Evolutionary conservation across 2,329 filamentous ascomycete genomes (phyloP).

Genomic region (Venturia oleaginea): DNA sequence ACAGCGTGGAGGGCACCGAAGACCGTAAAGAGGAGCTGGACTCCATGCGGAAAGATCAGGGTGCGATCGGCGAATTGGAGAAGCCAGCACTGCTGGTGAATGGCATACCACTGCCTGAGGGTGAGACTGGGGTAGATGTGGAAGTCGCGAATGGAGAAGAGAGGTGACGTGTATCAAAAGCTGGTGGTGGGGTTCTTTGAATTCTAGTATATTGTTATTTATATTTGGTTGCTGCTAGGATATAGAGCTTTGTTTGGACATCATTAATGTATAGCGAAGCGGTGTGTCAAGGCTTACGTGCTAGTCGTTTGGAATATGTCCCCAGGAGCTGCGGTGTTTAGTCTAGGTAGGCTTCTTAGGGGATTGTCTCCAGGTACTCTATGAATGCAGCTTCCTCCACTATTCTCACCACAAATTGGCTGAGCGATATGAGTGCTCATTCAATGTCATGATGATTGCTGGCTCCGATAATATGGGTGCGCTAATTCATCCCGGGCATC

Average conservation of each 20-base stretch:
- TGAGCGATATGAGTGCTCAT: too few species aligned
- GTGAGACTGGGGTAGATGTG: neutral
- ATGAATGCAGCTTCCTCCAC: too few species aligned
- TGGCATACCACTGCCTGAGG: neutral
- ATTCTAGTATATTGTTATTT: conserved; percentile 2
- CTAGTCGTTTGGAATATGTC: too few species aligned
- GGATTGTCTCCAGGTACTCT: too few species aligned
- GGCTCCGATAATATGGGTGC: too few species aligned
- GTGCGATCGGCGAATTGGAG: neutral
- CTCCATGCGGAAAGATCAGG: conserved; percentile 17
- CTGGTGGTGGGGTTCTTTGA: neutral
- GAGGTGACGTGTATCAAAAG: neutral
- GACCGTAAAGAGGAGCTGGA: conserved; percentile 16
- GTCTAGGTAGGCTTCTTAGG: too few species aligned
- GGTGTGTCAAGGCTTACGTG: neutral
- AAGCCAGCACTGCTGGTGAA: conserved; percentile 5
- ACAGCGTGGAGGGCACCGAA: conserved; percentile 42
- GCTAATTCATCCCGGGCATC: too few species aligned
- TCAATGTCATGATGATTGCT: too few species aligned
- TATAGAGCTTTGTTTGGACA: neutral
- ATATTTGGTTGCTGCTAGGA: neutral
- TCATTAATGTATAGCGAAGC: conserved; percentile 1
- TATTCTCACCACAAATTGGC: too few species aligned
- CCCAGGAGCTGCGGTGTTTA: too few species aligned
- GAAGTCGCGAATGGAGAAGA: neutral